Evolutionary conservation across 2,329 filamentous ascomycete species (phyloP).

Genomic region (Colletotrichum truncatum): DNA sequence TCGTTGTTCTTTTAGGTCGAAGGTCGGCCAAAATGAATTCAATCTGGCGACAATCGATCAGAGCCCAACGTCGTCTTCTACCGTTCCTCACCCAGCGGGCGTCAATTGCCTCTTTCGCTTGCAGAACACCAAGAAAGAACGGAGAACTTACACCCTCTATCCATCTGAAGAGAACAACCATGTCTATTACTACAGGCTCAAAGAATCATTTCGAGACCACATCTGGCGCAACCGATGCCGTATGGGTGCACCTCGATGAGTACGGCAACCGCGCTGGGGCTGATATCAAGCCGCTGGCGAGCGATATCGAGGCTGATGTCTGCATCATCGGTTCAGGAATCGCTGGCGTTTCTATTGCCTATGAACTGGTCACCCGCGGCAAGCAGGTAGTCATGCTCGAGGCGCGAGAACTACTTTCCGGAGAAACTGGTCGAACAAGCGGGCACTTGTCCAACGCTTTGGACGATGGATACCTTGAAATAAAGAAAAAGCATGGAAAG

Average conservation of each 20-base stretch:
- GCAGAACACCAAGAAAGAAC: not conserved
- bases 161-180: not conserved
- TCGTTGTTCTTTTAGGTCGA: no score
- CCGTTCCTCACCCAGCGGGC: not conserved
- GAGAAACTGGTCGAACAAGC: constrained; percentile 62
- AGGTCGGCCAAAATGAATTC: not conserved
- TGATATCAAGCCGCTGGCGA: constrained; percentile 49
- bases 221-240: constrained; percentile 58
- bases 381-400: constrained; percentile 61
- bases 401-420: constrained; percentile 61
- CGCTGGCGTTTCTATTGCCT: constrained; percentile 59
- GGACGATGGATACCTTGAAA: constrained; percentile 61
- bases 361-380: constrained; percentile 61
- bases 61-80: not conserved
- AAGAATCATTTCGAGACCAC: constrained; percentile 44
- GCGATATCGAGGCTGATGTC: constrained; percentile 56
- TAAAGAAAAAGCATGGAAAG: constrained; percentile 61
- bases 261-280: constrained; percentile 49
- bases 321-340: constrained; percentile 63
- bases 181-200: not conserved
- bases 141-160: not conserved
- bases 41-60: not conserved
- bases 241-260: constrained; percentile 61
- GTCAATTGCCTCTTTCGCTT: not conserved
- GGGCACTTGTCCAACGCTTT: constrained; percentile 64